Percentiles rank a stretch among this genome's conserved stretches.
Conservation (phyloP, 768 basidiomycete species). For the Amylocystis lapponica region DNA sequence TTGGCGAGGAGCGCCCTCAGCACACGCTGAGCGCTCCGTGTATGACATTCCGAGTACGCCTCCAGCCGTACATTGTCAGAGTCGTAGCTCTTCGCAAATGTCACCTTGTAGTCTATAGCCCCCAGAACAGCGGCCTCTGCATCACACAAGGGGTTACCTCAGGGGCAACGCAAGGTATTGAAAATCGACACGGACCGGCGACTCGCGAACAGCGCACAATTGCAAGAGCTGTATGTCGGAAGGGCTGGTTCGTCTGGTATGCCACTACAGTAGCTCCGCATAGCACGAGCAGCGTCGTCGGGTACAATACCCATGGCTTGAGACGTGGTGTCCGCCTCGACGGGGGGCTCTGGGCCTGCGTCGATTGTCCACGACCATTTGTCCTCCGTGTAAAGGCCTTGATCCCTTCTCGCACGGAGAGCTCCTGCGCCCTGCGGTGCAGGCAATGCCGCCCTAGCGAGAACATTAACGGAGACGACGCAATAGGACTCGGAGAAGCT, state of each 20-base stretch:
- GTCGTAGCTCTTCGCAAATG: constrained; percentile 47
- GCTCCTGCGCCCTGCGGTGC: too few relatives aligned
- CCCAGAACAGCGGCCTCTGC: constrained; percentile 57
- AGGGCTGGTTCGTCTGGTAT: constrained; percentile 67
- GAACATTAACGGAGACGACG: too few relatives aligned
- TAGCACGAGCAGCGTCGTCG: constrained; percentile 20
- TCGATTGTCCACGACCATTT: too few relatives aligned
- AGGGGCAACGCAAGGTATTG: not conserved
- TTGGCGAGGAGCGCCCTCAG: constrained; percentile 83
- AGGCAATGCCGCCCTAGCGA: too few relatives aligned
- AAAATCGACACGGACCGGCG: constrained; percentile 40
- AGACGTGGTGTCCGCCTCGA: not conserved
- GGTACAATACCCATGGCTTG: constrained; percentile 12
- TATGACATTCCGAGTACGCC: constrained; percentile 77
- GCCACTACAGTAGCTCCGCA: constrained; percentile 34
- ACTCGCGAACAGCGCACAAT: constrained; percentile 74
- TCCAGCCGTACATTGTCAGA: constrained; percentile 44
- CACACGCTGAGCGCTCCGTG: constrained; percentile 72
- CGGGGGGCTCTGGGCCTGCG: not conserved
- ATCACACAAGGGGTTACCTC: constrained; percentile 17
- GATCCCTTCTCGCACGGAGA: too few relatives aligned
- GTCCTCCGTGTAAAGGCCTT: too few relatives aligned
- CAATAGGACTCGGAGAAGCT: too few relatives aligned
- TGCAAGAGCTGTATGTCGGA: constrained; percentile 72
- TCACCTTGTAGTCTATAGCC: constrained; percentile 68